Conservation (phyloP, 352 stramenopile species). For the Pythium brachiatum region DNA sequence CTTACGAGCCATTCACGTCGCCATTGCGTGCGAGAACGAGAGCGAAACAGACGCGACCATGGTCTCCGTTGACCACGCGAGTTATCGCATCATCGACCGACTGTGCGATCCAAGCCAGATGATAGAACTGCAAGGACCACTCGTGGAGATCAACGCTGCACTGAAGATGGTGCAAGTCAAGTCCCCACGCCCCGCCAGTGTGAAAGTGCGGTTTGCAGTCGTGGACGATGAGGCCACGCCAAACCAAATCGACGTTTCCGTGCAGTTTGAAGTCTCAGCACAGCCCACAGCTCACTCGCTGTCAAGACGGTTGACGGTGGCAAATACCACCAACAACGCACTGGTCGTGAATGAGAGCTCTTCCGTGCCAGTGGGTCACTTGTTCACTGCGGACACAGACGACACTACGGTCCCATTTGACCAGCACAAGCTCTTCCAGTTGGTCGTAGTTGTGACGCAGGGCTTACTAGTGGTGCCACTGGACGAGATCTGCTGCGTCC, state of each 20-base stretch:
- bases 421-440: not conserved
- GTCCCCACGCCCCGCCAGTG: not conserved
- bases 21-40: not conserved
- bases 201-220: not conserved
- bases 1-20: not conserved
- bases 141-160: not conserved
- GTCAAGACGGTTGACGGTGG: not conserved
- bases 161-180: not conserved
- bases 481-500: constrained; percentile 13
- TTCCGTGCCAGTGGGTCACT: not conserved
- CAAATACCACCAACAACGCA: not conserved
- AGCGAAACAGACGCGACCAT: not conserved
- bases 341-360: constrained; percentile 5
- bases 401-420: not conserved
- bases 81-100: not conserved
- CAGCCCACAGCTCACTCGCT: not conserved
- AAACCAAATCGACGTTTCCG: not conserved
- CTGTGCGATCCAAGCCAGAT: not conserved
- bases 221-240: not conserved
- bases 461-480: constrained; percentile 5
- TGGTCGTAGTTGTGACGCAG: constrained; percentile 1
- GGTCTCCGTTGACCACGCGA: constrained; percentile 5
- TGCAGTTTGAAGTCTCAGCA: not conserved
- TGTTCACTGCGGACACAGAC: not conserved
- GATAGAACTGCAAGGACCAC: not conserved